Evolutionary conservation across 257 asterid species (phyloP), one percentile per base, ranked within the genome.

Genomic region (Galeopsis tetrahit): DNA sequence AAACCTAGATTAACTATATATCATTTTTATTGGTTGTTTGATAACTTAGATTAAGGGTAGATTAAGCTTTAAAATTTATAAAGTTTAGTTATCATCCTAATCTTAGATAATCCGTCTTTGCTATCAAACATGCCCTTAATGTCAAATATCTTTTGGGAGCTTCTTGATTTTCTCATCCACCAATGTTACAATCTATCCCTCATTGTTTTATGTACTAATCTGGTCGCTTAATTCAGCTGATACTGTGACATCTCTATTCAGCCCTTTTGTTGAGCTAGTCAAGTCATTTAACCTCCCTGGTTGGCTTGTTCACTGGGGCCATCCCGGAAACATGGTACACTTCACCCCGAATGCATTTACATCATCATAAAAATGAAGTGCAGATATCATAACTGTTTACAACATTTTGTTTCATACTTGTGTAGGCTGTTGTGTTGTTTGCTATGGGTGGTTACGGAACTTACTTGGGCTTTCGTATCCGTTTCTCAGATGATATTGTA

Each of bases 361-460:
- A 17, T 21, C 6, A 5, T 31, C 55, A 38, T 40, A 14, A 33
- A 61, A 21, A 14, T 36, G 17, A 33, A 49, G 8, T 68, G 9
- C n/a, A 32, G 48, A 36, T 15, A 10, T 48, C 59, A 33, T 8
- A 69, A 56, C 11, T 66, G 51, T 32, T 42, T 53, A 38, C 51
- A 4, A 36, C 5, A 57, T 39, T 53, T 36, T 44, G 43, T 39
- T 38, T 4, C 59, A 8, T 38, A 1, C 46, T 69, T 53, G 39
- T 78, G 70, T 74, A 94, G 97, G 97, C 98, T 51, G 96, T 94
- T 52, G 97, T 91, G 77, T 86, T 94, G 63, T 86, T 91, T 76
- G 97, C 96, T 40, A 91, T 94, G 98, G 98, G 98, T 51, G 97
- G 98, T 60, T 94, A 91, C 66, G 98, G 97, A 40, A 89, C 96